These are phyloP conservation scores for Datisca glomerata DNA, from an alignment of 306 rosid genomes.

Conservation along the genomic window DNA sequence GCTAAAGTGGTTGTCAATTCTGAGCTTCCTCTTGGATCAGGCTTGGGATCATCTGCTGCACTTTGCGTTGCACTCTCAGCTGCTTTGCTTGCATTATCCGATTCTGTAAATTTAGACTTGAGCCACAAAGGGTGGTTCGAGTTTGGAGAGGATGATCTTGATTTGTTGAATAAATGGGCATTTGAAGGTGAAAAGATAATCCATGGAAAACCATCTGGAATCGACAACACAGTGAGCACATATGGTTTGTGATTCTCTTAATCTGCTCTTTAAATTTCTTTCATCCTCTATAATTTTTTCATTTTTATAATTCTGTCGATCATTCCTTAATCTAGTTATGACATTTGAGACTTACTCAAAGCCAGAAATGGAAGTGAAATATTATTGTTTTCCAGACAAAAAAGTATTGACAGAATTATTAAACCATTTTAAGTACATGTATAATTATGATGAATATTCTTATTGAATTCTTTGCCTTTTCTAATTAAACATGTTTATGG, in stretches of 20 bases:
- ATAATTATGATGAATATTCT: too few relatives aligned
- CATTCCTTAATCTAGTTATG: too few relatives aligned
- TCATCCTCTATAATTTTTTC: too few relatives aligned
- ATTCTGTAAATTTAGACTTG: constrained; percentile 43
- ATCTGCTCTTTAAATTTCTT: too few relatives aligned
- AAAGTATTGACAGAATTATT: too few relatives aligned
- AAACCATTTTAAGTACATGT: too few relatives aligned
- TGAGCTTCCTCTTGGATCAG: constrained; percentile 87
- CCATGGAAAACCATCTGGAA: constrained; percentile 97
- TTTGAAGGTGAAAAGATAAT: constrained; percentile 95
- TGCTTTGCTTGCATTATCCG: constrained; percentile 57
- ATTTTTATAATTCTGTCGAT: too few relatives aligned
- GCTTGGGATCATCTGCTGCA: constrained; percentile 92
- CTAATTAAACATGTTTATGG: constrained; percentile 13
- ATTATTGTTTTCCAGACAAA: too few relatives aligned
- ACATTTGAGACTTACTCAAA: too few relatives aligned
- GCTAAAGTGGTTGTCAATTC: constrained; percentile 64
- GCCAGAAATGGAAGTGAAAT: too few relatives aligned
- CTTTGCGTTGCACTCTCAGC: constrained; percentile 70
- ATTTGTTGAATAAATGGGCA: constrained; percentile 84
- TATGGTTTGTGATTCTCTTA: constrained; percentile 42
- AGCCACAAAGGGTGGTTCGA: constrained; percentile 48
- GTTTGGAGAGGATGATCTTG: constrained; percentile 52
- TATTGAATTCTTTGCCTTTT: background rate
- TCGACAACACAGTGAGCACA: constrained; percentile 88